phyloP scores from a whole-genome alignment of 163 green algal species.

The Trebouxiophyceae sp. region DNA sequence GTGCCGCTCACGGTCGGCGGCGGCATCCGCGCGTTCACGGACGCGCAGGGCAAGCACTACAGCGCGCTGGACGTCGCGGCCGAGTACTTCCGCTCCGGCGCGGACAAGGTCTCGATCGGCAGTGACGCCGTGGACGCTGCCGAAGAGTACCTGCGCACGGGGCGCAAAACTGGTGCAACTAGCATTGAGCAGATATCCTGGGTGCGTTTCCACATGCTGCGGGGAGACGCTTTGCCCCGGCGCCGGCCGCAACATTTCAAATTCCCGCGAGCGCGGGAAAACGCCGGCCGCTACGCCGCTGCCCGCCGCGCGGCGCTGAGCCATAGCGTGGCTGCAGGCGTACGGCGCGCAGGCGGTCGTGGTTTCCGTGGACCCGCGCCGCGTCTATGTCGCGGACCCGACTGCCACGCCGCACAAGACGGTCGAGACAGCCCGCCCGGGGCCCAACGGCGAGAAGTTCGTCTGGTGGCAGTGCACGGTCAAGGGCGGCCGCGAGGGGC shows the following conservation, averaged over 20 bases:
- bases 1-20: constrained; percentile 98
- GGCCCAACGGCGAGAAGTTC: constrained; percentile 87
- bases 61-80: constrained; percentile 83
- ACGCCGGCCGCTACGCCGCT: too few species aligned
- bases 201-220: constrained; percentile 11
- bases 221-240: too few species aligned
- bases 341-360: constrained; percentile 75
- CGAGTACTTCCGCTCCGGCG: constrained; percentile 88
- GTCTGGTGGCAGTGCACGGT: constrained; percentile 60
- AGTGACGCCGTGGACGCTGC: constrained; percentile 76
- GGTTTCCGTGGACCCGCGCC: constrained; percentile 87
- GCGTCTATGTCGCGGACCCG: constrained; percentile 78
- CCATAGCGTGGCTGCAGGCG: too few species aligned
- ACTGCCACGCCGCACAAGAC: constrained; percentile 32
- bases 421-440: constrained; percentile 40
- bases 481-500: constrained; percentile 79
- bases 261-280: too few species aligned
- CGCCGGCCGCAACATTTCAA: too few species aligned
- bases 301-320: too few species aligned
- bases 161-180: constrained; percentile 55
- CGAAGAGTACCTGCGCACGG: constrained; percentile 55
- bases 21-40: constrained; percentile 90
- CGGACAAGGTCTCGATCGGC: constrained; percentile 84
- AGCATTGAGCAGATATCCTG: constrained; percentile 96
- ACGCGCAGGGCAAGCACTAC: constrained; percentile 64